Base-by-base conservation (phyloP, 2,329 filamentous ascomycete species). In the Ophiostoma fasciatum region DNA sequence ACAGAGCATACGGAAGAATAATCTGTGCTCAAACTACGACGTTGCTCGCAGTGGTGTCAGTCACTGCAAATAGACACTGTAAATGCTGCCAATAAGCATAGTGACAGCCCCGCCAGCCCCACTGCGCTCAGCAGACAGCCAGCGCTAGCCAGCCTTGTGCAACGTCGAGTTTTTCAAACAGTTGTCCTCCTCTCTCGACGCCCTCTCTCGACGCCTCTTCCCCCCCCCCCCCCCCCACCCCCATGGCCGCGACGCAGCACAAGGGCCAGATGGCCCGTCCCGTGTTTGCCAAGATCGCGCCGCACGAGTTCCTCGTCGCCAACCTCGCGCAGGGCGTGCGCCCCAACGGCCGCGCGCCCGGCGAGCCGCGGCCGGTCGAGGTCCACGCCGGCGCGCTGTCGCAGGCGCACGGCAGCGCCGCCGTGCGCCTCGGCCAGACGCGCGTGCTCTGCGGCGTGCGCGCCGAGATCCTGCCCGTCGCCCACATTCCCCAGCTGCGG, bases 401-500 rank as follows among this genome's bases (percentile, higher is more conserved):
- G 1, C 85, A 98, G 55, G 80, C 84, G 38, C 78, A 93, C 52
- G 90, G 90, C 35, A 92, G 83, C 49, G 80, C 88, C 1, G 78
- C 96, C 0, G 81, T 96, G 33, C 74, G 90, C 25, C 65, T 82
- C 35, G 90, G 90, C 31, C 83, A 92, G 55, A 96, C 88, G 1
- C 85, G 84, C 1, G 83, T 87, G n/a, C 87, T 98, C 26, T 94
- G 87, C 53, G 90, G 88, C 39, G 75, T 98, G 15, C 75, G 88
- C 30, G 87, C 70, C 35, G 90, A 98, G 59, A 77, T 93, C 7
- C 64, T 98, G 19, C 66, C 77, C 32, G 77, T 80, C 3, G 68
- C 71, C 33, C 75, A 83, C 52, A 82, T 92, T 40, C 77, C 78
- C 32, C 75, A 73, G 48, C 79, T 67, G 57, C 61, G 78, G 43